Base-by-base conservation (phyloP, 2,329 filamentous ascomycete species). In the Claviceps digitariae region DNA sequence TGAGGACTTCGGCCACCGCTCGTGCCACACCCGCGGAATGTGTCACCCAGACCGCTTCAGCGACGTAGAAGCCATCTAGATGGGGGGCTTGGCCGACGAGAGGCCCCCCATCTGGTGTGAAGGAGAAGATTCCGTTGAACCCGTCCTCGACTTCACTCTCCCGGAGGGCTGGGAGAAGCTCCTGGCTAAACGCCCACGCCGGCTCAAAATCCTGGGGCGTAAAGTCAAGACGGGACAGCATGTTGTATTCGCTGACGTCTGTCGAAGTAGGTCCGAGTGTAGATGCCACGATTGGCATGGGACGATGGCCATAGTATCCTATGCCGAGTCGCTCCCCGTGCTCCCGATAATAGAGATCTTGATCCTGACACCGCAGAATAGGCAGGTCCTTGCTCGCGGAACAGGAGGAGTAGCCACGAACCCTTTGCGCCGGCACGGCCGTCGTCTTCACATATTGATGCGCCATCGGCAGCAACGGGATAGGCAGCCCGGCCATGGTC, bases 71-170 rank as follows among this genome's bases (percentile, higher is more conserved):
- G 13, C 78, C 78, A 47, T 82, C 76, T 0, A 84, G 64, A 15
- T 72, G 73, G 7, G 81, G 79, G 0, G 78, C 71, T 58, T 77
- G 72, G 2, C 81, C 81, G 2, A 84, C 69, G 0, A 84, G 69
- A 0, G 81, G 76, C 0, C 78, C 79, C 1, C 81, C 80, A 51
- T 84, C 81, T 0, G 81, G 81, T 0, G 81, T 84, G 60, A 84
- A 84, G 0, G 81, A 84, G 64, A 84, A 80, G 58, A 84, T 74
- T 2, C 81, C 81, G 58, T 84, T 84, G 70, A 84, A 84, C 0
- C 79, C 81, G 43, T 81, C 74, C 0, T 69, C 74, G 7, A 84
- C 73, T 54, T 78, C 64, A 15, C 67, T 73, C 4, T 77, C 67
- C 3, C 66, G 63, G 4, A 84, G 66, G 1, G 67, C 67, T 0